Evolutionary conservation across 257 asterid genomes (phyloP), one percentile per base, ranked within the genome.

Genomic region (Solanum peruvianum): DNA sequence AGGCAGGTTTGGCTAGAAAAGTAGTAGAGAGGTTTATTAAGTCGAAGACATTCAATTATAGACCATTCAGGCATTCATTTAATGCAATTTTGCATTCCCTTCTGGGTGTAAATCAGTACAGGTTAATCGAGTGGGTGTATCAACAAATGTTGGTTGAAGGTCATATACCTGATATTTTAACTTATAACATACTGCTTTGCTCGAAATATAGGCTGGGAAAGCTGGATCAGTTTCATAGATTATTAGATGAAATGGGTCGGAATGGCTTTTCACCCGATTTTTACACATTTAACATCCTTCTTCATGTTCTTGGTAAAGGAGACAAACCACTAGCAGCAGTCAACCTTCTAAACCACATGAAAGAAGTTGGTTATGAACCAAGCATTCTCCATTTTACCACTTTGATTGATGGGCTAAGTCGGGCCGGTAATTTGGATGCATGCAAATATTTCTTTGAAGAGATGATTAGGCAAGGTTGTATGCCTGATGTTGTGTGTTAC

Each of bases 41-140:
- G 90, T 93, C 98, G 8, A 96, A 95, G 92, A 91, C 89, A n/a
- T 96, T 97, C 88, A 95, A 92, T 86, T 95, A 92, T 87, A 91
- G 99, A 90, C 98, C 99, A 13, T 96, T 92, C 90, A 94, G 88
- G 87, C 93, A 94, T 93, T 95, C 96, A 37, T 97, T 89, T 76
- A 95, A 94, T 82, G 99, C 99, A 60, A 94, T 97, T 88, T 88
- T 97, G 64, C 97, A 93, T 87, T 94, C 97, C 41, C 94, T 97
- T 66, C 84, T 97, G 82, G 89, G 89, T 15, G 85, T 94, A 44
- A 92, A 89, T 77, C 98, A 93, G 88, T 94, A 92, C 94, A 93
- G 84, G 90, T 90, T 96, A 93, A 90, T 97, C 18, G 99, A 97
- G 91, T 97, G 99, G 99, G 99, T 96, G 78, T 93, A 97, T 90